Conservation (phyloP, 2,329 filamentous ascomycete genomes). For the Fonsecaea monophora region DNA sequence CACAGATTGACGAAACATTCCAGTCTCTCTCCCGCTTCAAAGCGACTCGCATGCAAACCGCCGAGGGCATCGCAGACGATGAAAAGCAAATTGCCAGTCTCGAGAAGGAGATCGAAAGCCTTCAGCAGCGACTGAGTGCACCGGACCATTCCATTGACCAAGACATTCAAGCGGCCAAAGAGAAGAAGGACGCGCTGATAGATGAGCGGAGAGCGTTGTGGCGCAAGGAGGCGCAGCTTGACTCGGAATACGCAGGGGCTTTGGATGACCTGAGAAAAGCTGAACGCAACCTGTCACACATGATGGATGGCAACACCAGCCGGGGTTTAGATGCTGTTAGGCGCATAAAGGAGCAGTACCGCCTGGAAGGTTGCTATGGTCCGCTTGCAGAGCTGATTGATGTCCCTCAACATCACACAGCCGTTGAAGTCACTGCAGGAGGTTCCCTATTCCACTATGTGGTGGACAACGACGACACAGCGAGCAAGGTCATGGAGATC, state of each 20-base stretch:
- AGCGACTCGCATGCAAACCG: slow-evolving; percentile 80
- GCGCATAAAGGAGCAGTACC: slow-evolving; percentile 77
- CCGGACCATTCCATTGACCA: slow-evolving; percentile 75
- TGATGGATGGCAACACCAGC: slow-evolving; percentile 88
- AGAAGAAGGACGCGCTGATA: slow-evolving; percentile 76
- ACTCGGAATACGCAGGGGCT: slow-evolving; percentile 76
- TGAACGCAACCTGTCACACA: slow-evolving; percentile 77
- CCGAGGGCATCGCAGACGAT: slow-evolving; percentile 78
- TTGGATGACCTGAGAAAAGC: slow-evolving; percentile 77
- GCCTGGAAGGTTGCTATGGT: slow-evolving; percentile 87
- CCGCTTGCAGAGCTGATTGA: slow-evolving; percentile 92
- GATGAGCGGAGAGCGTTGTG: slow-evolving; percentile 88
- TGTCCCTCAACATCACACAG: slow-evolving; percentile 84
- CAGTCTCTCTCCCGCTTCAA: slow-evolving; percentile 78
- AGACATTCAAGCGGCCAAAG: slow-evolving; percentile 76
- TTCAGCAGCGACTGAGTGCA: slow-evolving; percentile 75
- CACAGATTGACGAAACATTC: slow-evolving; percentile 81
- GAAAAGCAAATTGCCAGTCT: slow-evolving; percentile 73
- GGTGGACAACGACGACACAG: slow-evolving; percentile 88
- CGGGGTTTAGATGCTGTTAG: slow-evolving; percentile 86
- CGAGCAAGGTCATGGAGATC: slow-evolving; percentile 78
- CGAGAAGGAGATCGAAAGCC: slow-evolving; percentile 72
- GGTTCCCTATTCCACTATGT: slow-evolving; percentile 94
- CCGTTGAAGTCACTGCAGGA: slow-evolving; percentile 91
- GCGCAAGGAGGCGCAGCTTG: slow-evolving; percentile 86